These are phyloP conservation scores for Trichomonascaceae sp. DNA, from an alignment of 1,139 yeast genomes.

Conservation along the genomic window DNA sequence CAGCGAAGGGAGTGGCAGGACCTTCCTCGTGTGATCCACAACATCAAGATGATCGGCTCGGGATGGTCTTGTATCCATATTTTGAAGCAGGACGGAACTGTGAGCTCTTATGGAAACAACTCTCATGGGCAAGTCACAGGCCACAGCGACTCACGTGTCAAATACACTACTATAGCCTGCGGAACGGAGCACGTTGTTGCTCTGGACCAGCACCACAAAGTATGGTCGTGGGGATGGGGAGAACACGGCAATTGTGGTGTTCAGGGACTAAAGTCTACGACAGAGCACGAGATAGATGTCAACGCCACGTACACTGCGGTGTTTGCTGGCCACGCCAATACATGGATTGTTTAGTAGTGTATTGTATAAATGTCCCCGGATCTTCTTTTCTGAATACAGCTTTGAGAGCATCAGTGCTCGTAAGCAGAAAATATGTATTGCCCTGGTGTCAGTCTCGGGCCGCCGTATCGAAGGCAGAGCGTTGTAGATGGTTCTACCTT, in stretches of 20 bases:
- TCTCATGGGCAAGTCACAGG: conserved; percentile 48
- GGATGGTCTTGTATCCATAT: conserved; percentile 83
- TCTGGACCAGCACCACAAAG: conserved; percentile 19
- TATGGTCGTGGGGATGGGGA: conserved; percentile 94
- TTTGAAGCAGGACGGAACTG: conserved; percentile 19
- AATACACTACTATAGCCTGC: conserved; percentile 21
- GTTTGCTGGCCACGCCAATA: conserved; percentile 13
- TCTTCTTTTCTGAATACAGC: conserved; percentile 60
- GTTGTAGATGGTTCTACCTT: no score
- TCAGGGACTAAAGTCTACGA: conserved; percentile 5
- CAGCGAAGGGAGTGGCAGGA: conserved; percentile 10
- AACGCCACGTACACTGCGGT: conserved; percentile 4
- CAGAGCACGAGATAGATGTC: conserved; percentile 1
- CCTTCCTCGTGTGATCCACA: not conserved
- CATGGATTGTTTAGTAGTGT: conserved; percentile 8
- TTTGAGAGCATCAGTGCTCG: conserved; percentile 32
- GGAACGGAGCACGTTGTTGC: conserved; percentile 87
- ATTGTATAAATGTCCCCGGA: conserved; percentile 41
- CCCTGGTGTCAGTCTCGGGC: conserved; percentile 49
- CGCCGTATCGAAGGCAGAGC: conserved; percentile 36
- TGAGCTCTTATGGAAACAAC: conserved; percentile 52
- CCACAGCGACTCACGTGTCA: conserved; percentile 1
- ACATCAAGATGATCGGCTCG: conserved; percentile 25
- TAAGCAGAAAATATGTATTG: conserved; percentile 67
- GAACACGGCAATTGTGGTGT: conserved; percentile 94